Conservation (phyloP, 495 filamentous ascomycete species). For the Xylaria telfairii region DNA sequence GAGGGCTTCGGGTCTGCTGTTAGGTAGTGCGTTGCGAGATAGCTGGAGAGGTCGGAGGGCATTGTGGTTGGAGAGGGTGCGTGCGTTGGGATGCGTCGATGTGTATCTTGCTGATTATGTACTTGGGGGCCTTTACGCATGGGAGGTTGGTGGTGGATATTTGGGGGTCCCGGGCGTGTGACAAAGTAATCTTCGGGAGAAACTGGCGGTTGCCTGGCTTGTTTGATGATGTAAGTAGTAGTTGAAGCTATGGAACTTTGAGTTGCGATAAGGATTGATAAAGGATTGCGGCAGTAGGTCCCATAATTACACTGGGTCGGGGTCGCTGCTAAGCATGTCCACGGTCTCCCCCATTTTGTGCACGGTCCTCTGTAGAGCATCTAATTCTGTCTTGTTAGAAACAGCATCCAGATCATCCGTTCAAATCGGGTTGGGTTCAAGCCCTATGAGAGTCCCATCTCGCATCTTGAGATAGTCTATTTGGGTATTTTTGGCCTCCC, state of each 20-base stretch:
- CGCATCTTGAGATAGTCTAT: no score
- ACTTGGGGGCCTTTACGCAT: not conserved
- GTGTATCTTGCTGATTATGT: not conserved
- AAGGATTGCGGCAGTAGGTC: not conserved
- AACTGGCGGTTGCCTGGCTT: not conserved
- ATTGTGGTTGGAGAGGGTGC: conserved; percentile 37
- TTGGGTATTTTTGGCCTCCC: no score
- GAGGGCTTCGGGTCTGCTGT: conserved; percentile 73
- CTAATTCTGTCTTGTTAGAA: conserved; percentile 15
- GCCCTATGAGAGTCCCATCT: not conserved
- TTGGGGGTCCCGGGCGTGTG: not conserved
- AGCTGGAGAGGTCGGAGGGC: conserved; percentile 75
- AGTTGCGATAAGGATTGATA: conserved; percentile 8
- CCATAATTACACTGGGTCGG: no score
- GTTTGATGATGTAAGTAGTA: not conserved
- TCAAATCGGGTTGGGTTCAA: conserved; percentile 18
- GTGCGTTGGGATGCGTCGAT: not conserved
- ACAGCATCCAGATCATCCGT: conserved; percentile 16
- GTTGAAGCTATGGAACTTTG: conserved; percentile 3
- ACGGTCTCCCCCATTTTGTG: no score
- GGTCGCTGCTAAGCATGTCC: no score
- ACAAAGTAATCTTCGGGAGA: not conserved
- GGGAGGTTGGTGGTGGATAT: not conserved
- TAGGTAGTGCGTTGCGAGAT: conserved; percentile 95
- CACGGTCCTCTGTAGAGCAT: no score